Evolutionary conservation across 1,284 basidiomycete species (phyloP), one percentile per base, ranked within the genome.

Genomic region (Coniferiporia weirii): DNA sequence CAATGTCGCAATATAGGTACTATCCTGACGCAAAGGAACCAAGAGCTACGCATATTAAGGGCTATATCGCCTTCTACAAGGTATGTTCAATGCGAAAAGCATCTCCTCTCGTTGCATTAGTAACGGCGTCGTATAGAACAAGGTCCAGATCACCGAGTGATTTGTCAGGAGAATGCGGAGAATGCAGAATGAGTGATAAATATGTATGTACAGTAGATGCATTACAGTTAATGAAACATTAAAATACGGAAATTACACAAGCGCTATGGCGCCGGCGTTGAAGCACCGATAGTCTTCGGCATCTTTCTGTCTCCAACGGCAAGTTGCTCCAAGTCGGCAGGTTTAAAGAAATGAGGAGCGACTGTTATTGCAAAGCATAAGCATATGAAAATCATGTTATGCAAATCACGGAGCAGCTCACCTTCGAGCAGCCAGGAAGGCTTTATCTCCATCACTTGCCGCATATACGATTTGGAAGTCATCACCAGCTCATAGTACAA

Each of bases 381-480:
- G 12, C 62, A 56, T 38, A 54, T 48, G 38, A 47, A 43, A 48
- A 46, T 36, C 46, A 34, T 43, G 27, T 5, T 45, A 35, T 49
- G 47, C 60, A 27, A 50, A 56, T 35, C 15, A 58, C 1, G 52
- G 10, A 36, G 38, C 38, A 3, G 75, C 83, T 64, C 58, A 88
- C 91, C 90, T 81, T 98, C 95, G 54, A 97, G 72, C 50, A 99
- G 72, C 96, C 96, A 98, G 46, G 84, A 74, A 0, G 95, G 90
- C 70, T 97, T 95, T 70, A 99, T 98, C 68, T 97, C 94, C 94
- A 98, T 98, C 46, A 95, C 83, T 80, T 98, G 95, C 77, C 89
- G 78, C 82, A 93, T 84, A 65, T 92, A 93, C 12, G 90, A 91
- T 71, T 93, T 93, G 27, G 85, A 85, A 4, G 91, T 93, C 86